phyloP scores from a whole-genome alignment of 2,329 filamentous ascomycete species.

The Colletotrichum gloeosporioides region DNA sequence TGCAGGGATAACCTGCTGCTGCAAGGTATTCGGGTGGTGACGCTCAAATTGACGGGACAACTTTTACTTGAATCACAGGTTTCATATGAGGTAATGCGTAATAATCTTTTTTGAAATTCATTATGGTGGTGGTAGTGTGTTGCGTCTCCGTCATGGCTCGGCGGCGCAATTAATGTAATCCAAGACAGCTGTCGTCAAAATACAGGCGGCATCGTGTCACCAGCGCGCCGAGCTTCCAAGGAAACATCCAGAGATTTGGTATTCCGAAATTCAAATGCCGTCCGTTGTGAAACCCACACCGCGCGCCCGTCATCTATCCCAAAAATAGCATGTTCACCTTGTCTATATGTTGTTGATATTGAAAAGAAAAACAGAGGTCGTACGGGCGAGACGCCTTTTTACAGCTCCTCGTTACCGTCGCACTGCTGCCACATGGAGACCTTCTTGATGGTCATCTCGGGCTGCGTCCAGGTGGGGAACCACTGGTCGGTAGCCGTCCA shows the following conservation, averaged over 20 bases:
- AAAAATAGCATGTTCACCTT: background rate
- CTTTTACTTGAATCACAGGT: background rate
- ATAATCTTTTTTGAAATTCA: background rate
- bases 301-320: constrained; percentile 16
- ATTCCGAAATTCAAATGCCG: constrained; percentile 12
- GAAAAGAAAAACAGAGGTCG: background rate
- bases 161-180: background rate
- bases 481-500: constrained; percentile 72
- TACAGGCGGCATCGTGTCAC: background rate
- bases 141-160: background rate
- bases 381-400: background rate
- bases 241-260: background rate
- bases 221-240: background rate
- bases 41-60: background rate
- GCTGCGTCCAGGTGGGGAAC: constrained; percentile 74
- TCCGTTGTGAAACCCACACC: constrained; percentile 5
- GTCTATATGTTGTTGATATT: constrained; percentile 11
- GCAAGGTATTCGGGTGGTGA: background rate
- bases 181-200: background rate
- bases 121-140: background rate
- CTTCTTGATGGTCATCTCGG: constrained; percentile 71
- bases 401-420: constrained; percentile 62
- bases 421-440: constrained; percentile 77
- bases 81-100: background rate
- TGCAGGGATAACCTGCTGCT: background rate